Evolutionary conservation across 2,329 filamentous ascomycete genomes (phyloP).

Genomic region (Lomentospora prolificans): DNA sequence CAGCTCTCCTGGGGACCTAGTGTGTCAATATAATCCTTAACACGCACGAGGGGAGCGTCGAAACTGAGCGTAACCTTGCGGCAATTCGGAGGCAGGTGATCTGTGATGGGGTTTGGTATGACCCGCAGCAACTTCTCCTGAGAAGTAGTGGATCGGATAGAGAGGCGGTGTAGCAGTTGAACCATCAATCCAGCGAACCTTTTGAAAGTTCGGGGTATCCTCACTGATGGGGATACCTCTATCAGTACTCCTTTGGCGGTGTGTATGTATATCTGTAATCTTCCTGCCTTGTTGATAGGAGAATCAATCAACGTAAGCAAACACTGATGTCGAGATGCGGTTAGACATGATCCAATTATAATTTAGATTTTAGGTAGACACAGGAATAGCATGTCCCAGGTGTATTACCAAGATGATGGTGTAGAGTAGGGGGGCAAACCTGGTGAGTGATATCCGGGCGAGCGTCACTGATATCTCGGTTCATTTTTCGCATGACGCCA

Average conservation of each 20-base stretch:
- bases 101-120: constrained; percentile 95
- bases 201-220: constrained; percentile 97
- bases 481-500: constrained; percentile 99
- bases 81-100: constrained; percentile 93
- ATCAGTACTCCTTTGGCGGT: constrained; percentile 96
- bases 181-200: constrained; percentile 98
- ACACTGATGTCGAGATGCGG: constrained; percentile 50
- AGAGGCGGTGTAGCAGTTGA: constrained; percentile 87
- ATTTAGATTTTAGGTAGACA: neutral
- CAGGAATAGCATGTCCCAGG: no score
- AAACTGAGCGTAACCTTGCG: constrained; percentile 96
- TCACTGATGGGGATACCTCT: constrained; percentile 94
- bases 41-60: constrained; percentile 77
- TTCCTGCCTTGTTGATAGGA: constrained; percentile 96
- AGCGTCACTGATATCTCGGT: constrained; percentile 94
- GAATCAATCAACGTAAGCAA: constrained; percentile 94
- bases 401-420: neutral
- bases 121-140: constrained; percentile 96
- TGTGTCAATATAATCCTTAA: constrained; percentile 77
- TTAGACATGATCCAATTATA: constrained; percentile 13
- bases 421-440: constrained; percentile 44
- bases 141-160: constrained; percentile 91
- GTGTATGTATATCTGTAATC: constrained; percentile 96
- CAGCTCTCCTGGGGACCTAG: constrained; percentile 81
- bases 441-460: constrained; percentile 97